These are phyloP conservation scores for Ziziphus jujuba DNA, from an alignment of 306 rosid genomes.

Conservation along the genomic window DNA sequence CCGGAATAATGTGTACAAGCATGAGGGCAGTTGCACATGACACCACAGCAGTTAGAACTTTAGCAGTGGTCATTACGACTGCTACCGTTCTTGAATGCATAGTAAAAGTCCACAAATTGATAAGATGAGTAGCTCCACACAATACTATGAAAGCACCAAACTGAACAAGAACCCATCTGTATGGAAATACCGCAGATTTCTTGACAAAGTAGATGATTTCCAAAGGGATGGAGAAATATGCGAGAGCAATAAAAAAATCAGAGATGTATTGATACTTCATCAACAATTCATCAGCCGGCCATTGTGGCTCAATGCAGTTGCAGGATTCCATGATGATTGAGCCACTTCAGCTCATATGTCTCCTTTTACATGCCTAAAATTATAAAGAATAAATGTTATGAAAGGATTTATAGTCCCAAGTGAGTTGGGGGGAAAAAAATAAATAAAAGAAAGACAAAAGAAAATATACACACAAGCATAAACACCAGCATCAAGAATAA, in stretches of 20 bases:
- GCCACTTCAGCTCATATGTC: constrained; percentile 33
- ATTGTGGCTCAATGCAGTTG: constrained; percentile 73
- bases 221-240: constrained; percentile 79
- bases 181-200: constrained; percentile 78
- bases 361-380: constrained; percentile 40
- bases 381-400: not conserved
- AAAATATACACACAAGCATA: too few species aligned
- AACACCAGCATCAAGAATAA: too few species aligned
- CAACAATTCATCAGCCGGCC: constrained; percentile 66
- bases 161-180: constrained; percentile 87
- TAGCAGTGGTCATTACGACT: constrained; percentile 65
- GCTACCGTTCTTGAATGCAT: constrained; percentile 68
- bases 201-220: constrained; percentile 78
- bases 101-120: constrained; percentile 66
- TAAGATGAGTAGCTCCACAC: constrained; percentile 84
- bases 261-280: constrained; percentile 78
- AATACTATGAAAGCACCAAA: constrained; percentile 83
- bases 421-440: too few species aligned
- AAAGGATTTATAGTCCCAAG: not conserved
- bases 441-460: too few species aligned
- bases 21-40: constrained; percentile 78
- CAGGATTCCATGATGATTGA: constrained; percentile 54
- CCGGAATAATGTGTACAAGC: constrained; percentile 84
- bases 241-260: constrained; percentile 71
- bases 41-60: constrained; percentile 75